A percentile compares a stretch with the other conserved stretches of the same genome.
phyloP scores from a whole-genome alignment of 257 asterid species.

The Solanum neorickii region DNA sequence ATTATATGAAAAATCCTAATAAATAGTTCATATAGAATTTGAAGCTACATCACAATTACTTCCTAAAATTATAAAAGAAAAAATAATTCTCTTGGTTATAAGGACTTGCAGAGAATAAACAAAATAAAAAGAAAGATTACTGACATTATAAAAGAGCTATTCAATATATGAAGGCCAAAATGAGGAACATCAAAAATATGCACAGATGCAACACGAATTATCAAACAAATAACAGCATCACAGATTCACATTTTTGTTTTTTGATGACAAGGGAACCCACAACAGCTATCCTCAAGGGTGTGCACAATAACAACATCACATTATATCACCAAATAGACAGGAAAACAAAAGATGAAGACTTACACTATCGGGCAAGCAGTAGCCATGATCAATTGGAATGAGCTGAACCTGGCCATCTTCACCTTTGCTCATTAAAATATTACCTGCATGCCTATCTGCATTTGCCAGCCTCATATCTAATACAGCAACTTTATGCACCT shows the following conservation, averaged over 20 bases:
- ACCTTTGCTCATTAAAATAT: conserved; percentile 20
- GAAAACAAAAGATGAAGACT: neutral
- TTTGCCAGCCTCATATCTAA: conserved; percentile 36
- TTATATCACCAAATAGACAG: neutral
- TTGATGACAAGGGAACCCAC: neutral
- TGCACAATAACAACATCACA: neutral
- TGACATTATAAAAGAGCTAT: neutral
- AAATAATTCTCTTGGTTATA: neutral
- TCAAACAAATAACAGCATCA: neutral
- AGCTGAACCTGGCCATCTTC: conserved; percentile 19
- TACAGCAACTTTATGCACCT: conserved; percentile 22
- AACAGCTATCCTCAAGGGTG: neutral
- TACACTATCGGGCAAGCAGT: conserved; percentile 22
- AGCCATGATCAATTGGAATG: conserved; percentile 26
- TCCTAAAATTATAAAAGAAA: neutral
- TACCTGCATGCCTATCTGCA: conserved; percentile 41
- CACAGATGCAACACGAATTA: neutral
- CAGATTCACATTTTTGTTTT: neutral
- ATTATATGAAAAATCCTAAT: neutral
- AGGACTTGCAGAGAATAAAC: neutral
- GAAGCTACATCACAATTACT: neutral
- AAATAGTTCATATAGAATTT: neutral
- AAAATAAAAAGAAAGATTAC: neutral
- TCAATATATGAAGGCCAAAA: neutral
- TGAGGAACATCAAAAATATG: neutral